Percentiles rank a stretch among this genome's conserved stretches.
phyloP scores from a whole-genome alignment of 371 early-diverging fungal species.

The Mortierella sp. region DNA sequence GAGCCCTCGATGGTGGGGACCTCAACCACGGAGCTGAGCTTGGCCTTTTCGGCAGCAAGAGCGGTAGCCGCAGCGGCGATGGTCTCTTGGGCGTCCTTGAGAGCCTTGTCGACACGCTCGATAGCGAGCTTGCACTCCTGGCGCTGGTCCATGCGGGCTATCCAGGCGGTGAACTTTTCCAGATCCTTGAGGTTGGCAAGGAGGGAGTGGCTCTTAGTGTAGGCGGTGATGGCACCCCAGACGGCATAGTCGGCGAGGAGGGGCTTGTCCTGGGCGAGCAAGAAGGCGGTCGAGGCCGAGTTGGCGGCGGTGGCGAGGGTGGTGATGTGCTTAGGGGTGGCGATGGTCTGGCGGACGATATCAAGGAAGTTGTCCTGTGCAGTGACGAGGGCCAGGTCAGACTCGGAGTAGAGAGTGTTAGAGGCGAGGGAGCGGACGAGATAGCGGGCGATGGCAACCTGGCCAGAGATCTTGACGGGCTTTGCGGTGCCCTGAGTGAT shows the following conservation, averaged over 20 bases:
- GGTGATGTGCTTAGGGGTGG: slow-evolving; percentile 44
- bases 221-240: slow-evolving; percentile 62
- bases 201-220: slow-evolving; percentile 55
- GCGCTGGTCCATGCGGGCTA: slow-evolving; percentile 46
- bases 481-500: slow-evolving; percentile 24
- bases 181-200: slow-evolving; percentile 51
- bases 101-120: slow-evolving; percentile 55
- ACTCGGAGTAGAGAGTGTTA: slow-evolving; percentile 49
- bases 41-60: slow-evolving; percentile 56
- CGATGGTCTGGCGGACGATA: slow-evolving; percentile 52
- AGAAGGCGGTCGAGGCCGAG: slow-evolving; percentile 52
- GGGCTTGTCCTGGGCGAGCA: slow-evolving; percentile 58
- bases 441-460: slow-evolving; percentile 59
- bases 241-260: slow-evolving; percentile 62
- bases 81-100: slow-evolving; percentile 52
- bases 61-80: slow-evolving; percentile 46
- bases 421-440: slow-evolving; percentile 48
- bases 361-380: slow-evolving; percentile 53
- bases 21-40: slow-evolving; percentile 33
- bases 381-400: slow-evolving; percentile 32
- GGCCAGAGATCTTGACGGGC: slow-evolving; percentile 46
- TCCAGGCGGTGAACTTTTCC: slow-evolving; percentile 57
- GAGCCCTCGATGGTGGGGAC: slow-evolving; percentile 61
- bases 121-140: slow-evolving; percentile 51
- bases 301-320: slow-evolving; percentile 50